Conservation (phyloP, 2,329 filamentous ascomycete genomes). For the Fusarium protoensiforme region DNA sequence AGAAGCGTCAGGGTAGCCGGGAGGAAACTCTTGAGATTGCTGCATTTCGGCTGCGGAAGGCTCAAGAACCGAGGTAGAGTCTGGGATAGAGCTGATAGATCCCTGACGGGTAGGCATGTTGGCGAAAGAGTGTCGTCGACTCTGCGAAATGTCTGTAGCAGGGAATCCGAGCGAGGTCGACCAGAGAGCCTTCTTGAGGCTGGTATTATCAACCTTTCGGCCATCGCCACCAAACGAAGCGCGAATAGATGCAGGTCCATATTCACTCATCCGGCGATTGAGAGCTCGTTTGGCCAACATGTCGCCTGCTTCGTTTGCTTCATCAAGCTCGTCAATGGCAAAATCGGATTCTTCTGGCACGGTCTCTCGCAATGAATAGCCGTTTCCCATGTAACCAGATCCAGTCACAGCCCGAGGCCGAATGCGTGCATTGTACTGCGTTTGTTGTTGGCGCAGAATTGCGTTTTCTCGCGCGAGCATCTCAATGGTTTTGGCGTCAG, state of each 20-base stretch:
- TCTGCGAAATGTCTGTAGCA: conserved; percentile 74
- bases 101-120: conserved; percentile 73
- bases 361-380: conserved; percentile 68
- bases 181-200: conserved; percentile 75
- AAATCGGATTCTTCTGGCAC: conserved; percentile 75
- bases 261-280: conserved; percentile 68
- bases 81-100: conserved; percentile 70
- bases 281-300: conserved; percentile 60
- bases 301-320: conserved; percentile 63
- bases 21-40: conserved; percentile 55
- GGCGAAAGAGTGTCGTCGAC: conserved; percentile 83
- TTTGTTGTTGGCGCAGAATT: conserved; percentile 68
- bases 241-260: conserved; percentile 58
- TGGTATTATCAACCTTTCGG: conserved; percentile 68
- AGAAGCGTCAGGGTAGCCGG: conserved; percentile 53
- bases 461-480: conserved; percentile 71
- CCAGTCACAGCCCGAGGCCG: conserved; percentile 69
- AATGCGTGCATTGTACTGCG: conserved; percentile 65
- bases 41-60: conserved; percentile 56
- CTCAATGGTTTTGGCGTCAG: conserved; percentile 72
- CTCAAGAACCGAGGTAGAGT: conserved; percentile 61
- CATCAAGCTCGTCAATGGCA: conserved; percentile 78
- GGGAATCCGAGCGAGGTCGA: conserved; percentile 77
- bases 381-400: conserved; percentile 64
- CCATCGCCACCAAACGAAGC: conserved; percentile 66